Evolutionary conservation across 768 basidiomycete genomes (phyloP), one percentile per base, ranked within the genome.

Genomic region (Amanita phalloides): DNA sequence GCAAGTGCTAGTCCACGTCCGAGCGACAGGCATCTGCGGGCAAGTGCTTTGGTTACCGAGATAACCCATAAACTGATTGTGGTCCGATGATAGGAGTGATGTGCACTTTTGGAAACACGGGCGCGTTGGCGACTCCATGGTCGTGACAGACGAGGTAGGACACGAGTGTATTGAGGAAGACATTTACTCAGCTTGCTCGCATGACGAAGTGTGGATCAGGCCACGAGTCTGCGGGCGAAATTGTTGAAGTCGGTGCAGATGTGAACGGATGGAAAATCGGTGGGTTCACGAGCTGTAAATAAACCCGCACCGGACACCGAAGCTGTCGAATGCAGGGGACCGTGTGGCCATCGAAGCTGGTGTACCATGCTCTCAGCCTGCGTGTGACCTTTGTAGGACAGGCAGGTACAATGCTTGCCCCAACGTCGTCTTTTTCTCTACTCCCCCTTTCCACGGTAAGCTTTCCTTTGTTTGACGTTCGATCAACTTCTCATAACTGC

Each of bases 31-130:
- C 1, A 84, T 84, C 37, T 84, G 82, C 58, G 82, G 83, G 82
- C 79, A 57, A 49, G 76, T 64, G 23, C 13, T 42, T 10, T 23
- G 21, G 35, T 25, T n/a, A n/a, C 25, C 35, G 7, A 2, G 43
- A 28, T 8, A 11, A 45, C 28, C 33, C 28, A 23, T 14, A n/a
- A 28, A 36, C 30, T 13, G 17, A 35, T 28, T 33, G 23, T 46
- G 8, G 20, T 17, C 14, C 33, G 30, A 25, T 49, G 45, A 52
- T 51, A 84, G 82, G 71, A 83, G 80, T 44, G 82, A 84, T 54
- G 79, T 85, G 56, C 82, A 85, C 60, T 84, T 84, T 62, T 85
- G 82, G 82, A 73, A 82, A 55, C 80, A 84, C 62, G 82, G 82
- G 5, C 68, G 79, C 37, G 73, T 84, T 48, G 83, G 83, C 7